Conservation (phyloP, 306 rosid species). For the Pyrus communis region DNA sequence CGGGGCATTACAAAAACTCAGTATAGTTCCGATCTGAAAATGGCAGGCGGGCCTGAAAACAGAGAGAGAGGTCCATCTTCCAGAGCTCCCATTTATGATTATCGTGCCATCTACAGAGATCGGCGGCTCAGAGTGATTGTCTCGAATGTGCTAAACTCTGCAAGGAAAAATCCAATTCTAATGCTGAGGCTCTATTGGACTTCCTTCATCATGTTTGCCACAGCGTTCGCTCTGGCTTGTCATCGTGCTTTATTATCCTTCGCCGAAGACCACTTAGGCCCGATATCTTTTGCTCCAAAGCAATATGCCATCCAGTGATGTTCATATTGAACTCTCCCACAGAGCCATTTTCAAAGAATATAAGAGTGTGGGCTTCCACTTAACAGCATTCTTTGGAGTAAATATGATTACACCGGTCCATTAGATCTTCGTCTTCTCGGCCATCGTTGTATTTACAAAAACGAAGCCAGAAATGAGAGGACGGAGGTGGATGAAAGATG, state of each 20-base stretch:
- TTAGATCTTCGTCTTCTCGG: neutral
- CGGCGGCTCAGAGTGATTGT: slow-evolving; percentile 68
- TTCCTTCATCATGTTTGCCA: slow-evolving; percentile 40
- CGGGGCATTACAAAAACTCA: slow-evolving; percentile 30
- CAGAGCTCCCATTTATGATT: slow-evolving; percentile 33
- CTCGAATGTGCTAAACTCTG: slow-evolving; percentile 49
- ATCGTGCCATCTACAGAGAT: slow-evolving; percentile 50
- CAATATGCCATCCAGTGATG: slow-evolving; percentile 61
- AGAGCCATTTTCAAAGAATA: neutral
- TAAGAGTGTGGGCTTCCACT: neutral
- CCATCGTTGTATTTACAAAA: neutral
- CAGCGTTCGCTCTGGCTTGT: slow-evolving; percentile 68
- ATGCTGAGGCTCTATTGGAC: slow-evolving; percentile 65
- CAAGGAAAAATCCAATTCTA: slow-evolving; percentile 45
- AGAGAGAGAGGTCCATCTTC: slow-evolving; percentile 40
- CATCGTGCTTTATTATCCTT: slow-evolving; percentile 46
- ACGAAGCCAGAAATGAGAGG: neutral
- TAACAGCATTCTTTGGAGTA: neutral
- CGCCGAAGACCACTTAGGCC: slow-evolving; percentile 57
- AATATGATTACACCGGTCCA: neutral
- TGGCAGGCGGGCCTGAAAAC: slow-evolving; percentile 39
- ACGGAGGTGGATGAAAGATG: neutral
- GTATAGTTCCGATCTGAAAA: slow-evolving; percentile 25
- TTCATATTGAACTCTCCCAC: neutral
- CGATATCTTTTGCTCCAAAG: slow-evolving; percentile 42